phyloP scores from a whole-genome alignment of 139 green algal genomes.

The Parachlorella kessleri region DNA sequence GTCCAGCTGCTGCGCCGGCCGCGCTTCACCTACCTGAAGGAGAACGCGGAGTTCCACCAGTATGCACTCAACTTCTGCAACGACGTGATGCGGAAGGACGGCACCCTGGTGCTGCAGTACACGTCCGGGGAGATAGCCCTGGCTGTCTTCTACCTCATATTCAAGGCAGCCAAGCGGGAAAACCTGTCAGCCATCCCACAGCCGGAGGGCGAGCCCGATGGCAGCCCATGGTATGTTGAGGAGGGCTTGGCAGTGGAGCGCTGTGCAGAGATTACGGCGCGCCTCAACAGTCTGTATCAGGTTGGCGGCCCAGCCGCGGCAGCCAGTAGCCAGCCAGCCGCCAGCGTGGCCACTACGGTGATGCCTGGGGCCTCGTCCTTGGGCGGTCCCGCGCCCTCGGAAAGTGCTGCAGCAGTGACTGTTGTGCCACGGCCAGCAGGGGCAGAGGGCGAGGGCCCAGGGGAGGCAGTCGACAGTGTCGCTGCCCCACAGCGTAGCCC shows the following conservation, averaged over 20 bases:
- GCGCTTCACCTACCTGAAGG: slow-evolving; percentile 9
- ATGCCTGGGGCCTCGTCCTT: no score
- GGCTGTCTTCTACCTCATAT: slow-evolving; percentile 25
- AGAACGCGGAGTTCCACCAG: not conserved
- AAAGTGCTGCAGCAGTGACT: no score
- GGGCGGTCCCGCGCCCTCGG: no score
- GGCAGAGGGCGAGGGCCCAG: no score
- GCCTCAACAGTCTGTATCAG: not conserved
- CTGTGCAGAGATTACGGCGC: not conserved
- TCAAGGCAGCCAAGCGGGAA: slow-evolving; percentile 24
- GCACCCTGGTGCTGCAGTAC: slow-evolving; percentile 30
- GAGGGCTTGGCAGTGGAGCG: slow-evolving; percentile 22
- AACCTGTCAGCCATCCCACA: not conserved
- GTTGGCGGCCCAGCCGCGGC: not conserved
- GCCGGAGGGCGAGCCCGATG: not conserved
- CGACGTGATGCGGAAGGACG: slow-evolving; percentile 31
- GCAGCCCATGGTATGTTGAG: slow-evolving; percentile 25
- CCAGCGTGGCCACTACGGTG: not conserved
- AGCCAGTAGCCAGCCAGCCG: not conserved
- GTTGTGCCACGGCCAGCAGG: no score
- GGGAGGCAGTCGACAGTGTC: no score
- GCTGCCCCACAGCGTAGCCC: no score
- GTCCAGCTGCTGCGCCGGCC: slow-evolving; percentile 10
- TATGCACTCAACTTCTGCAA: slow-evolving; percentile 1
- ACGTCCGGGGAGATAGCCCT: slow-evolving; percentile 16